Evolutionary conservation across 169 alveolate species (phyloP).

Genomic region (Eimeria praecox): DNA sequence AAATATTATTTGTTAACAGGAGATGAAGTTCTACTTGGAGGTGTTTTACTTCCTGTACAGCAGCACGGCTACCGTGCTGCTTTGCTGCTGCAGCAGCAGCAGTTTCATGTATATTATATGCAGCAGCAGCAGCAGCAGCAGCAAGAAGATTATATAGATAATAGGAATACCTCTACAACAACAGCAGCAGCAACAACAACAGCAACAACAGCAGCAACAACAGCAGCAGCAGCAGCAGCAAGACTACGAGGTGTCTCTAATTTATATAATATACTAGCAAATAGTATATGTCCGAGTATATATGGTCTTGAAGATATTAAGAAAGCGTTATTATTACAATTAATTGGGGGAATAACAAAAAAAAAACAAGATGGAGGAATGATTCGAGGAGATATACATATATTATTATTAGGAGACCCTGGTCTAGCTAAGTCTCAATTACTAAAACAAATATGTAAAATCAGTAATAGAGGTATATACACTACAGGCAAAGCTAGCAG

Average conservation of each 20-base stretch:
- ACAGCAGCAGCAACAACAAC: neutral
- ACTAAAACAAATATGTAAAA: constrained; percentile 89
- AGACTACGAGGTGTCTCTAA: no score
- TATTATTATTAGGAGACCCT: constrained; percentile 99
- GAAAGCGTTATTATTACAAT: constrained; percentile 94
- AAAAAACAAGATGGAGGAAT: neutral
- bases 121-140: neutral
- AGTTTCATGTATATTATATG: no score
- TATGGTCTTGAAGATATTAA: constrained; percentile 98
- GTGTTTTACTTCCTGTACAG: constrained; percentile 64
- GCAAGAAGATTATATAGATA: no score
- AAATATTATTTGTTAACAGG: neutral
- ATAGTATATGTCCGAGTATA: constrained; percentile 98
- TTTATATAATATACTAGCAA: no score
- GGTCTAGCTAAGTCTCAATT: constrained; percentile 99
- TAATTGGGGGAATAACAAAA: constrained; percentile 97
- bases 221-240: constrained; percentile 1
- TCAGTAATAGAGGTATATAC: constrained; percentile 88
- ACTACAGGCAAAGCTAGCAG: constrained; percentile 98
- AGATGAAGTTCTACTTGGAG: constrained; percentile 61
- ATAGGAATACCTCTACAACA: neutral
- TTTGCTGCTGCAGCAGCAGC: constrained; percentile 47
- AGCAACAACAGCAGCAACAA: neutral
- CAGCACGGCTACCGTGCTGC: constrained; percentile 52
- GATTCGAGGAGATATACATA: constrained; percentile 97